Conservation (phyloP, 768 basidiomycete genomes). For the Agaricus blazei region DNA sequence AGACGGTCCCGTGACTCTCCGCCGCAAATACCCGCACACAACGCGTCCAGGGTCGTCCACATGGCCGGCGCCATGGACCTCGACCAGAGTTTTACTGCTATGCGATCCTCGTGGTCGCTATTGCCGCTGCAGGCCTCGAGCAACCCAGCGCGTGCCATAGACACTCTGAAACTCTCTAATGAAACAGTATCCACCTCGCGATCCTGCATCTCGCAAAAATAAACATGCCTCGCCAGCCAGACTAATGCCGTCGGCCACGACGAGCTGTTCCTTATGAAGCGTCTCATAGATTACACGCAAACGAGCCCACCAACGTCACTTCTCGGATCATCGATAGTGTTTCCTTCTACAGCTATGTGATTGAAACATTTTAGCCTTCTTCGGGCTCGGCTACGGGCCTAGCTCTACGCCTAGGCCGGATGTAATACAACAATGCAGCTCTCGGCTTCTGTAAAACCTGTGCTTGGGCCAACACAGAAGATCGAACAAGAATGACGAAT, state of each 20-base stretch:
- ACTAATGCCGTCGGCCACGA: too few species aligned
- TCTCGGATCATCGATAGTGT: background rate
- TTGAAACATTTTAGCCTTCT: background rate
- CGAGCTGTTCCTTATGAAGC: too few species aligned
- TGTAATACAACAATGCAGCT: too few species aligned
- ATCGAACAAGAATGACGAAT: too few species aligned
- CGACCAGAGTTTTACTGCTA: background rate
- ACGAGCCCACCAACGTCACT: background rate
- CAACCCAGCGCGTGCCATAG: background rate
- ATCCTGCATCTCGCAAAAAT: too few species aligned
- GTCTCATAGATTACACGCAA: background rate
- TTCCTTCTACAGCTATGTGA: background rate
- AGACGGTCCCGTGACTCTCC: constrained; percentile 7
- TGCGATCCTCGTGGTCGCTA: background rate
- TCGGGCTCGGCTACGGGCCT: too few species aligned
- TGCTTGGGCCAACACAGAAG: too few species aligned
- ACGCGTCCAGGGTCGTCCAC: background rate
- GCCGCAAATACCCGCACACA: constrained; percentile 6
- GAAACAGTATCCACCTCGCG: background rate
- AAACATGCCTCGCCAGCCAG: too few species aligned
- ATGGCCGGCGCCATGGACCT: too few species aligned
- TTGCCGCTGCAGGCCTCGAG: background rate
- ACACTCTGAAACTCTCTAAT: background rate
- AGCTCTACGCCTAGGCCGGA: too few species aligned
- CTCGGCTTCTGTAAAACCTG: too few species aligned